Evolutionary conservation across 1,139 yeast species (phyloP), one percentile per base, ranked within the genome.

Genomic region (Yamadazyma epiphylla): DNA sequence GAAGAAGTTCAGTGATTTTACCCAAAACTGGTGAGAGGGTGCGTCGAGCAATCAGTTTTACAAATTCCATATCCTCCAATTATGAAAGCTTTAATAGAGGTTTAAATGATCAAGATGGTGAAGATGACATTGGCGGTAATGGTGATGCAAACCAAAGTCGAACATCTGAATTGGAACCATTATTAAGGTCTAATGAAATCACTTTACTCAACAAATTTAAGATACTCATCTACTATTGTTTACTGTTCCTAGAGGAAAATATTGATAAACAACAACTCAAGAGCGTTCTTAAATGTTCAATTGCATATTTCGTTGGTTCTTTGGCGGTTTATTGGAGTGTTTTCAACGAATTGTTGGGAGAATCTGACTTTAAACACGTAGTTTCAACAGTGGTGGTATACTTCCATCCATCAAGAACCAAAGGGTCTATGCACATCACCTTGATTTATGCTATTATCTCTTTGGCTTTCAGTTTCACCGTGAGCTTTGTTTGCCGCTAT

Each of bases 331-430:
- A 81, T 52, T 72, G 77, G 44, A 64, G 76, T 0, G 60, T 73
- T 3, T 64, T 85, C 26, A 73, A 83, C 17, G 45, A 51, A 13
- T 39, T 76, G 2, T 53, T 84, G 30, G 95, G 95, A 0, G 52
- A 62, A 24, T 71, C 86, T 12, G 91, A 83, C 53, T 78, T 83
- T 15, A 86, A 85, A 50, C 95, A 86, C 56, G 72, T 84, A 45
- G 78, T 82, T 5, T 87, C 94, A 15, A 86, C 95, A 0, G 82
- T 81, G 12, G 84, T 86, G 1, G 94, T 85, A 3, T 86, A 86
- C 53, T 85, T 86, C 60, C 94, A 85, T 47, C 91, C 95, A 0
- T 74, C 89, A 3, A 56, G 95, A 31, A 72, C 94, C 1, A 74
- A 76, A 34, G 95, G 95, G 0, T 76, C 86, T 15, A 85, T 85